A percentile compares a stretch with the other conserved stretches of the same genome.
These are phyloP conservation scores for Populus nigra DNA, from an alignment of 345 rosid species.

Conservation along the genomic window DNA sequence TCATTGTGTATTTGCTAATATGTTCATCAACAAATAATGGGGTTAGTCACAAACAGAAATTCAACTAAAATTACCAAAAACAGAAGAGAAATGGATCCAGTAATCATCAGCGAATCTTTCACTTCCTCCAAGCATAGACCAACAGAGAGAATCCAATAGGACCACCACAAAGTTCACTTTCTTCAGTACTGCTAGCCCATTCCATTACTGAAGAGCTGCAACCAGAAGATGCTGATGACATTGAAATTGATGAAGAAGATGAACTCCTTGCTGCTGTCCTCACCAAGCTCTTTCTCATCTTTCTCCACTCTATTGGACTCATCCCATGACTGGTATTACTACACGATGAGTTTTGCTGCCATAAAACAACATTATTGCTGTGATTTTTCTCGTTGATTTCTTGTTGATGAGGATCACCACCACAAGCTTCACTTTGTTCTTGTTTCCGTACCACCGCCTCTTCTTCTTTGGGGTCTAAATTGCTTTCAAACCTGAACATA, in stretches of 20 bases:
- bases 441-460: conserved; percentile 3
- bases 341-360: conserved; percentile 39
- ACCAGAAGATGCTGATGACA: conserved; percentile 82
- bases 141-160: conserved; percentile 73
- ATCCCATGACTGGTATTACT: conserved; percentile 34
- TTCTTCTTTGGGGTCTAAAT: conserved; percentile 29
- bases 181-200: conserved; percentile 83
- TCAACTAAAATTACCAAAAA: conserved; percentile 18
- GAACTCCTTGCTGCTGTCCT: conserved; percentile 64
- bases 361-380: conserved; percentile 26
- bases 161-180: conserved; percentile 45
- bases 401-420: background rate
- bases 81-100: background rate
- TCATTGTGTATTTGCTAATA: conserved; percentile 12
- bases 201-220: conserved; percentile 86
- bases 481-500: conserved; percentile 73
- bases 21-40: conserved; percentile 40
- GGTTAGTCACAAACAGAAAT: conserved; percentile 28
- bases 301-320: conserved; percentile 68
- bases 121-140: conserved; percentile 88
- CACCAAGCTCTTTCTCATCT: conserved; percentile 71
- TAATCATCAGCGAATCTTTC: conserved; percentile 14
- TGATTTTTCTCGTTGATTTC: background rate
- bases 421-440: conserved; percentile 7
- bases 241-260: conserved; percentile 71